Evolutionary conservation across 208 protist species (phyloP), one percentile per base, ranked within the genome.

Genomic region (Lotmaria passim): DNA sequence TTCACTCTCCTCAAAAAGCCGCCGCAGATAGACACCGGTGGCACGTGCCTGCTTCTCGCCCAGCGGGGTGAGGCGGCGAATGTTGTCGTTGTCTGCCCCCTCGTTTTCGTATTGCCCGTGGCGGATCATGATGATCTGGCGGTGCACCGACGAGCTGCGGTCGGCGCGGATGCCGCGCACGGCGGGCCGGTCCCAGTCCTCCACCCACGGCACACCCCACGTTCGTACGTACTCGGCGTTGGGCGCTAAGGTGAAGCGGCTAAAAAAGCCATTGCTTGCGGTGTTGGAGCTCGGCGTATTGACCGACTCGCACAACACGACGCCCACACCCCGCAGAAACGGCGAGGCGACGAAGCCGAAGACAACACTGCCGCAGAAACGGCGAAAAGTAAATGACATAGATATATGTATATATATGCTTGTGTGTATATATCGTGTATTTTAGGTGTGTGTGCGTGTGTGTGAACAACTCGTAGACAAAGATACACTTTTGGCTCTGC

Each of bases 41-140:
- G 66, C 31, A 26, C 48, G 73, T 3, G 90, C 90, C 61, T 95
- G 90, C 63, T 71, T 24, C 58, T 83, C 61, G 6, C 90, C 90
- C 0, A 93, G 75, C 39, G 60, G 14, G 4, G 85, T 95, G 5
- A 95, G 76, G 0, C 52, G 43, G 23, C 77, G 78, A 10, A 82
- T 52, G 7, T 10, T 56, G 67, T 91, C 83, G 66, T 86, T 79
- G 30, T 79, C 19, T 8, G 7, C 1, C 24, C 30, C 51, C 39
- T 86, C 78, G 41, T 87, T 91, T 28, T 79, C 52, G 79, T 96
- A 96, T 67, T 96, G 88, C 6, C 91, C 91, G 69, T 96, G 91
- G 19, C 91, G 83, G n/a, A 96, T 84, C 24, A 96, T 66, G 23
- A 96, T 55, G 34, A 96, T 78, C 61, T 90, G 87, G 0, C 87